Evolutionary conservation across 495 filamentous ascomycete species (phyloP).

Genomic region (Daldinia decipiens): DNA sequence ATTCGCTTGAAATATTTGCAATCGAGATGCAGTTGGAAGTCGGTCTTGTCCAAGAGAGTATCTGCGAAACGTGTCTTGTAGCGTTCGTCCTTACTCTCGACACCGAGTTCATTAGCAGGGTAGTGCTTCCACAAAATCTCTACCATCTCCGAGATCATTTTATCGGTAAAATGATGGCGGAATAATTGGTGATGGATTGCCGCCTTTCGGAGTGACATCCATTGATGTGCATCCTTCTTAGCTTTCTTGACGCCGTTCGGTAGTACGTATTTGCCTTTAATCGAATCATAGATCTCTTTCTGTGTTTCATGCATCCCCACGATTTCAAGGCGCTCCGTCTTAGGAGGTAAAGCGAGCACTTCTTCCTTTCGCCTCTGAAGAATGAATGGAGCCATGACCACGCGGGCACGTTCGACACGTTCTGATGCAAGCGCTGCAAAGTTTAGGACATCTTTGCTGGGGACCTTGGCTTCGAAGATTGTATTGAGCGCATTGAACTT

Average conservation of each 20-base stretch:
- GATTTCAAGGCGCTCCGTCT: constrained; percentile 78
- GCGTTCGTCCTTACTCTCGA: constrained; percentile 65
- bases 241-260: constrained; percentile 48
- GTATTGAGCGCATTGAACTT: constrained; percentile 75
- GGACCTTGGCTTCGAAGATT: constrained; percentile 91
- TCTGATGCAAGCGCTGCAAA: constrained; percentile 83
- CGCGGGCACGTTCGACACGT: constrained; percentile 83
- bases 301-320: constrained; percentile 80
- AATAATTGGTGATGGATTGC: constrained; percentile 93
- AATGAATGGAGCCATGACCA: constrained; percentile 95
- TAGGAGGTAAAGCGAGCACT: constrained; percentile 89
- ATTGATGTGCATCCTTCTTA: constrained; percentile 68
- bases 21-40: constrained; percentile 85
- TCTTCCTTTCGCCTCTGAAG: constrained; percentile 93
- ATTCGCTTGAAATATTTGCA: constrained; percentile 77
- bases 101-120: constrained; percentile 51
- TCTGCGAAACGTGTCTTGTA: constrained; percentile 78
- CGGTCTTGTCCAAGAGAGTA: constrained; percentile 66
- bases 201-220: constrained; percentile 92
- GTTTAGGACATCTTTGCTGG: constrained; percentile 76
- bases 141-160: constrained; percentile 78
- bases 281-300: constrained; percentile 72
- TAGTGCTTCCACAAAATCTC: constrained; percentile 73
- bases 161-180: constrained; percentile 78
- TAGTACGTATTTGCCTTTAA: constrained; percentile 50